These are phyloP conservation scores for Ceratocystis diversiconidia DNA, from an alignment of 2,329 filamentous ascomycete species.

Conservation along the genomic window DNA sequence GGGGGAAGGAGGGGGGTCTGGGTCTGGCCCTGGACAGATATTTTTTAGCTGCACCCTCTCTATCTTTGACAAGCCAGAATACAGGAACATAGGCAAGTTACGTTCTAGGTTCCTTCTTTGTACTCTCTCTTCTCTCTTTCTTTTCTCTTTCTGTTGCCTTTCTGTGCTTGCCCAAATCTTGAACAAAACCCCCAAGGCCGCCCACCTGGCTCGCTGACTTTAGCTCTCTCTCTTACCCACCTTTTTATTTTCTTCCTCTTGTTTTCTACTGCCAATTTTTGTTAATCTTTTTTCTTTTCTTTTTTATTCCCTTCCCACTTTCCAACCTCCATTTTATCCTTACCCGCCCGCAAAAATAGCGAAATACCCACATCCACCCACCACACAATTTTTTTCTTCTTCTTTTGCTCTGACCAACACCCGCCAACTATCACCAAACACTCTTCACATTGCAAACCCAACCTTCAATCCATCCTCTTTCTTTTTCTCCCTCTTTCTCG, in stretches of 20 bases:
- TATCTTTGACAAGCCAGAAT: neutral
- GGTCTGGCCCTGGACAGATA: neutral
- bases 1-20: neutral
- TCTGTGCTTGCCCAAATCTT: neutral
- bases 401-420: constrained; percentile 4
- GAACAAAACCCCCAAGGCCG: neutral
- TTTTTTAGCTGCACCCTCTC: constrained; percentile 5
- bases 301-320: neutral
- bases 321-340: neutral
- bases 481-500: neutral
- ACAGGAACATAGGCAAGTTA: no score
- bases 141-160: neutral
- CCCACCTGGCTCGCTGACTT: neutral
- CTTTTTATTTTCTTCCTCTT: neutral
- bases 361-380: neutral
- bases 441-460: neutral
- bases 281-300: constrained; percentile 1
- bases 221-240: neutral
- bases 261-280: neutral
- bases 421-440: constrained; percentile 3
- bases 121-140: neutral
- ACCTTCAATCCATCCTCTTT: neutral
- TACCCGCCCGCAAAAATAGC: neutral
- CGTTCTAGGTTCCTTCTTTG: constrained; percentile 2
- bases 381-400: neutral